These are phyloP conservation scores for Zymoseptoria ardabiliae DNA, from an alignment of 2,329 filamentous ascomycete species.

Conservation along the genomic window DNA sequence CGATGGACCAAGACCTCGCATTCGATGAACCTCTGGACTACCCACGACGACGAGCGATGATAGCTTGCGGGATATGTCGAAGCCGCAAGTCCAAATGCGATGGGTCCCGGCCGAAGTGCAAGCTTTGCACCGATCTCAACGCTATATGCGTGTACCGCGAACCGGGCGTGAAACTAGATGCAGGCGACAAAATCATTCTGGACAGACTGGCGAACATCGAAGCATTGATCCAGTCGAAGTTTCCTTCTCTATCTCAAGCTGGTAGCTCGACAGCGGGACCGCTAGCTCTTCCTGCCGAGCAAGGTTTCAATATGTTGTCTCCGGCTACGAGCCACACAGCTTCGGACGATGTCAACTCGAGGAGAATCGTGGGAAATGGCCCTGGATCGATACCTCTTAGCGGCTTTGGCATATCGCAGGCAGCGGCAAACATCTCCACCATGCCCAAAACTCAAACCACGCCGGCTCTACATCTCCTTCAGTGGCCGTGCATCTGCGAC, in stretches of 20 bases:
- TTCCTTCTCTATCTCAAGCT: conserved; percentile 33
- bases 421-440: conserved; percentile 67
- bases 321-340: conserved; percentile 23
- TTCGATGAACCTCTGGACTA: conserved; percentile 26
- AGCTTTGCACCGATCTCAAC: conserved; percentile 72
- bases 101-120: conserved; percentile 63
- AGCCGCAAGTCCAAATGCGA: conserved; percentile 29
- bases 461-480: conserved; percentile 67
- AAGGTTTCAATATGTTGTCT: too few relatives aligned
- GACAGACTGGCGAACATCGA: conserved; percentile 73
- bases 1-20: not conserved
- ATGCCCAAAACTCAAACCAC: conserved; percentile 84
- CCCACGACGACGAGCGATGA: conserved; percentile 27
- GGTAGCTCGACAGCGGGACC: too few relatives aligned
- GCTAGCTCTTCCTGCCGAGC: too few relatives aligned
- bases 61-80: conserved; percentile 30
- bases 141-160: conserved; percentile 80
- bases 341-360: not conserved
- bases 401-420: conserved; percentile 60
- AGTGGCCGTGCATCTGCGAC: conserved; percentile 74
- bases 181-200: conserved; percentile 77
- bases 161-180: conserved; percentile 78
- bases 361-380: conserved; percentile 24
- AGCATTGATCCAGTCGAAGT: conserved; percentile 64
- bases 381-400: conserved; percentile 35